Base-by-base conservation (phyloP, 2,329 filamentous ascomycete genomes). In the Phaeoacremonium minimum region DNA sequence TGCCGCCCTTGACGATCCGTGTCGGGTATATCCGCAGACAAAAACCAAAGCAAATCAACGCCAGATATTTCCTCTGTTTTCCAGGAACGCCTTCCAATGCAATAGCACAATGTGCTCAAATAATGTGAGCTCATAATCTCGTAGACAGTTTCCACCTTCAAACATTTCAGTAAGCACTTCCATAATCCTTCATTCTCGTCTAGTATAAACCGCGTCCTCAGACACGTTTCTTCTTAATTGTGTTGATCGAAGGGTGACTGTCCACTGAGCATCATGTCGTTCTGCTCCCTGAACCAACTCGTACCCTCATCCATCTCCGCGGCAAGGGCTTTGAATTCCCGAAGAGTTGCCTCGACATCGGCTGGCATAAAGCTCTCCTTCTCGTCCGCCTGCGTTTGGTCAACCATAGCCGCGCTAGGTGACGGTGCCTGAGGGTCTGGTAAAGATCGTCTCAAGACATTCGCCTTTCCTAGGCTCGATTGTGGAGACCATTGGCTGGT, bases 261-360 rank as follows among this genome's bases (percentile, higher is more conserved):
- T n/a, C n/a, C n/a, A n/a, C n/a, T n/a, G n/a, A n/a, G 35, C 42
- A 73, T 42, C 28, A 56, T 58, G 36, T 64, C 60, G 26, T 63
- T 69, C 49, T 73, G 67, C 35, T 62, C 58, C 36, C 53, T 56
- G 47, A 66, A 70, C 69, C 69, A 73, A 15, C 58, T 55, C n/a
- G 58, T 58, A 13, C 60, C 66, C 43, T 70, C 60, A 42, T 71
- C 65, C 52, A 73, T 58, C 38, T 70, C 67, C 38, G 62, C 54
- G 12, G 64, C 58, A 45, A 67, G 55, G 34, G 57, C 56, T 26
- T 57, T 57, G 28, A 73, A 58, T 43, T 71, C 66, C 20, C 46
- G 53, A 31, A 72, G 58, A 13, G 69, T 59, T 18, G 61, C 57
- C 39, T 57, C 46, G 15, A 45, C 35, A 8, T 40, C 45, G 60